phyloP scores from a whole-genome alignment of 108 stramenopile genomes.

The Mediolabrus comicus region DNA sequence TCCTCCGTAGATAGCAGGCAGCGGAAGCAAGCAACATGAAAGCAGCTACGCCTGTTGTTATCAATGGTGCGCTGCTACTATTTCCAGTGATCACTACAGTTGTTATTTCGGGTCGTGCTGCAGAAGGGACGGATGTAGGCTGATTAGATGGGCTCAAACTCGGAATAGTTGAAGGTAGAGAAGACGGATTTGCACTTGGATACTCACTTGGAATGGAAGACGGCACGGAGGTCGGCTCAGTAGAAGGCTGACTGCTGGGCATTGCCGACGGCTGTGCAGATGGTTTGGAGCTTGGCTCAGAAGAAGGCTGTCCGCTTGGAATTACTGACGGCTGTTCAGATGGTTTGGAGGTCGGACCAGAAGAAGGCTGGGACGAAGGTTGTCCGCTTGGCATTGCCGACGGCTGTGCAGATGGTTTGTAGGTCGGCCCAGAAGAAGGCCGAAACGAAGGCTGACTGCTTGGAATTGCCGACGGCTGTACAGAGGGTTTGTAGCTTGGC shows the following conservation, averaged over 20 bases:
- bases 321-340: too few species aligned
- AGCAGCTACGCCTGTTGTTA: too few species aligned
- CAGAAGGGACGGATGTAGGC: too few species aligned
- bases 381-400: neutral
- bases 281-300: too few species aligned
- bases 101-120: too few species aligned
- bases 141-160: neutral
- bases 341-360: neutral
- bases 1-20: neutral
- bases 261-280: neutral
- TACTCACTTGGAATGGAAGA: neutral
- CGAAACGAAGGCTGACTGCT: too few species aligned
- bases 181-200: neutral
- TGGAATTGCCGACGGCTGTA: too few species aligned
- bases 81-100: too few species aligned
- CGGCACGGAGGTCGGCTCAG: constrained; percentile 1
- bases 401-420: constrained; percentile 1
- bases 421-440: too few species aligned
- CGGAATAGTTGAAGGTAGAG: neutral
- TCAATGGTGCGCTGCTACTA: too few species aligned
- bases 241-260: neutral
- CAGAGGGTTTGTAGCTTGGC: neutral
- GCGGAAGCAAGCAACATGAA: neutral
- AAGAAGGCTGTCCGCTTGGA: too few species aligned
- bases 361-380: neutral